These are phyloP conservation scores for Mycena venus DNA, from an alignment of 768 basidiomycete genomes.

Conservation along the genomic window DNA sequence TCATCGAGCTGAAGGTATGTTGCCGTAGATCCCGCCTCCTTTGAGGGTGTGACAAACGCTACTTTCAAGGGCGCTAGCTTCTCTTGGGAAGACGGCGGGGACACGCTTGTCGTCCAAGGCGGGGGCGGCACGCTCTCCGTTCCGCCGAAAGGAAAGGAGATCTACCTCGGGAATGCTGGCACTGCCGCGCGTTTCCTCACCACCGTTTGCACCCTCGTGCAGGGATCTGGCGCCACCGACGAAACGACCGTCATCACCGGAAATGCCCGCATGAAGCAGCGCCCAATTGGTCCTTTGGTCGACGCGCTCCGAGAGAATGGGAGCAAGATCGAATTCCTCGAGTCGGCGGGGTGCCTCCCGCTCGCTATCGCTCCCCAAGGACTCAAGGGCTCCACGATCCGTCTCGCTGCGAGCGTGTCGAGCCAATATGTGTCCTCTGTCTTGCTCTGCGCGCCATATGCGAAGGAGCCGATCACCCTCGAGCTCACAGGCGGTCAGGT, in stretches of 20 bases:
- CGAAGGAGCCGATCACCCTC: conserved; percentile 83
- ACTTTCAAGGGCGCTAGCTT: conserved; percentile 85
- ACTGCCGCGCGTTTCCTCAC: conserved; percentile 98
- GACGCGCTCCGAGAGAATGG: conserved; percentile 89
- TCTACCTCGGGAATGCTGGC: conserved; percentile 97
- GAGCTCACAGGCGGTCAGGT: conserved; percentile 95
- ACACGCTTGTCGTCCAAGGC: conserved; percentile 93
- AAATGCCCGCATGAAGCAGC: conserved; percentile 98
- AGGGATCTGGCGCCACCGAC: conserved; percentile 52
- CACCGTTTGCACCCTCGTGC: conserved; percentile 93
- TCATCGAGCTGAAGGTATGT: conserved; percentile 86
- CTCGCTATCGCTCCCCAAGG: conserved; percentile 88
- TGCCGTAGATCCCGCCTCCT: background rate
- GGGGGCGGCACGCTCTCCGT: conserved; percentile 85
- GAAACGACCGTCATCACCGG: conserved; percentile 90
- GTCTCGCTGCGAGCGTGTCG: conserved; percentile 93
- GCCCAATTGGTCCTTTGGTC: conserved; percentile 95
- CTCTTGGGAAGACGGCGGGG: conserved; percentile 96
- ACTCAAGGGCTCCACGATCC: conserved; percentile 84
- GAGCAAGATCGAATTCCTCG: conserved; percentile 81
- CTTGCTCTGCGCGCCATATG: conserved; percentile 96
- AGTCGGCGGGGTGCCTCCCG: conserved; percentile 88
- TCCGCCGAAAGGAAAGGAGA: conserved; percentile 84
- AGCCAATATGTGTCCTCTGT: conserved; percentile 99
- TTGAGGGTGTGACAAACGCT: background rate